phyloP scores from a whole-genome alignment of 2,329 filamentous ascomycete genomes.

The Aspergillus spinulosporus region DNA sequence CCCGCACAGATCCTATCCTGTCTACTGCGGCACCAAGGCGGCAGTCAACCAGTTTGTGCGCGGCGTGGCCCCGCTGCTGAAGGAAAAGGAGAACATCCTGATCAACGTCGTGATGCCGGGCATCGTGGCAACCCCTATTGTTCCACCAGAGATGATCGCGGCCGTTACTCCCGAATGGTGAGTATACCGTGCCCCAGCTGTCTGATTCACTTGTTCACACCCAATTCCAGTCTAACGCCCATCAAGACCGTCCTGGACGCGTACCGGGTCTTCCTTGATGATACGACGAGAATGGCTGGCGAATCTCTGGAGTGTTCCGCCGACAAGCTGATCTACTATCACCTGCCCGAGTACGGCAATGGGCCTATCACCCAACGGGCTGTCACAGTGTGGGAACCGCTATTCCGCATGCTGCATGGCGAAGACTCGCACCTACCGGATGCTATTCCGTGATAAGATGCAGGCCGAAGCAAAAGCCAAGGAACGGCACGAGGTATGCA shows the following conservation, averaged over 20 bases:
- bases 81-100: conserved; percentile 50
- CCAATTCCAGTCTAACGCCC: conserved; percentile 39
- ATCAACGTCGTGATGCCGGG: conserved; percentile 54
- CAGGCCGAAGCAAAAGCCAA: conserved; percentile 27
- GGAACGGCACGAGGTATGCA: neutral
- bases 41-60: conserved; percentile 48
- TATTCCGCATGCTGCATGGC: conserved; percentile 49
- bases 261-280: conserved; percentile 50
- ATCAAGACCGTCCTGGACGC: conserved; percentile 48
- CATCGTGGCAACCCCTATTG: conserved; percentile 48
- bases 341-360: conserved; percentile 42
- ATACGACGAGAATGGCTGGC: conserved; percentile 44
- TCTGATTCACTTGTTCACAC: neutral
- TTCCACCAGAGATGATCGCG: conserved; percentile 47
- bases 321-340: conserved; percentile 43
- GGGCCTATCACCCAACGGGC: conserved; percentile 46
- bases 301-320: conserved; percentile 49
- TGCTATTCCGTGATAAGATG: conserved; percentile 35
- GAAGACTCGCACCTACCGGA: conserved; percentile 45
- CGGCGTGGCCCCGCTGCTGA: conserved; percentile 41
- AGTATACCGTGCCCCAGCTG: neutral
- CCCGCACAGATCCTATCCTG: conserved; percentile 48
- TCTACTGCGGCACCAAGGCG: conserved; percentile 56
- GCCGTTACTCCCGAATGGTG: conserved; percentile 41
- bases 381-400: conserved; percentile 51